These are phyloP conservation scores for Chlorella vulgaris DNA, from an alignment of 139 green algal genomes.

Conservation along the genomic window DNA sequence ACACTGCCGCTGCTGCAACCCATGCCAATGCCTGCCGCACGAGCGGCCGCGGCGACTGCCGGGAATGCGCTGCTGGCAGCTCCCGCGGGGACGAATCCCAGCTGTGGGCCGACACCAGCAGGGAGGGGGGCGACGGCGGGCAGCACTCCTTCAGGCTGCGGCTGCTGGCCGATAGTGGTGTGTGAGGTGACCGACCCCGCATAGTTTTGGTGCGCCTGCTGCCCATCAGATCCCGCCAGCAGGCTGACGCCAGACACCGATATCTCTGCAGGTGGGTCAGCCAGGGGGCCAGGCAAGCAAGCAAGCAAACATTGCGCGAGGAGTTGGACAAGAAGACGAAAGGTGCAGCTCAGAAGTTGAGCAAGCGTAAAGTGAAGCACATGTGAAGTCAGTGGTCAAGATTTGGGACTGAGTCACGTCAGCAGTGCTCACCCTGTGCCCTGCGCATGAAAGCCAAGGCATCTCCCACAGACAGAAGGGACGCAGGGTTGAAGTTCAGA, in stretches of 20 bases:
- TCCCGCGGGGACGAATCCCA: too few relatives aligned
- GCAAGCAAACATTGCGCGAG: too few relatives aligned
- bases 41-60: background rate
- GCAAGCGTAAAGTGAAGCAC: too few relatives aligned
- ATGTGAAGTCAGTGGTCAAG: too few relatives aligned
- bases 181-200: background rate
- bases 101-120: background rate
- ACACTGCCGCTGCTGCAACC: background rate
- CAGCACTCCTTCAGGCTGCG: background rate
- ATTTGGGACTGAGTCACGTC: too few relatives aligned
- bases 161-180: background rate
- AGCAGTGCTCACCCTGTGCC: background rate
- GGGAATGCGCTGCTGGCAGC: background rate
- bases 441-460: slow-evolving; percentile 58
- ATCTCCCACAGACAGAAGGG: slow-evolving; percentile 79
- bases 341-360: background rate
- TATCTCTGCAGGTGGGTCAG: background rate
- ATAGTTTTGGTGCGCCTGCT: too few relatives aligned
- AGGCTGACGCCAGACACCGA: background rate
- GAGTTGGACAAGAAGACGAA: background rate
- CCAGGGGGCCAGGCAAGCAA: background rate
- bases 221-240: too few relatives aligned
- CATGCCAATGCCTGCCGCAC: background rate
- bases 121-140: background rate
- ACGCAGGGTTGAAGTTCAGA: slow-evolving; percentile 78